Evolutionary conservation across 2,329 filamentous ascomycete genomes (phyloP), one percentile per base, ranked within the genome.

Genomic region (Ambrosiella xylebori): DNA sequence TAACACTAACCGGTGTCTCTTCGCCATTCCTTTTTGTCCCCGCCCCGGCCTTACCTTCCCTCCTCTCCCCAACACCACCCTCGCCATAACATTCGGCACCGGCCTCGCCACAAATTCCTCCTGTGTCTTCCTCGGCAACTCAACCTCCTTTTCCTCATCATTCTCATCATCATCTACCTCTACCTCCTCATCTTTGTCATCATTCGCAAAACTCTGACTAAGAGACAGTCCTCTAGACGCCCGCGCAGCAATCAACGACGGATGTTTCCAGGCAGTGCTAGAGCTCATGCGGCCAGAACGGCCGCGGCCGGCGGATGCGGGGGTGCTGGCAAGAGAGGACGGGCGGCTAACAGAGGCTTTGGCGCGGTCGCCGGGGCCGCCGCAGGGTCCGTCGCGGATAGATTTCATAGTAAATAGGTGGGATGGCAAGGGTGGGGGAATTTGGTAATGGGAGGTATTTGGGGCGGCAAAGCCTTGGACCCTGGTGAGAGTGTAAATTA

Each of bases 351-450:
- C 40, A 11, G 40, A 6, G 40, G 40, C n/a, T 41, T n/a, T 41
- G n/a, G n/a, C 17, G 37, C 13, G 9, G 8, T 27, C 12, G 11
- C 45, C 52, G 6, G 51, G 39, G 27, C 54, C 54, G 36, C 57
- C 19, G 27, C 47, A 17, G 37, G 38, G 35, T 27, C 66, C 67
- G 57, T 39, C 67, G 66, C 50, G 51, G 40, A 54, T 17, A 27
- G 36, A 3, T 12, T 36, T 56, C 44, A 41, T 59, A 15, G 15
- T 13, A 15, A 36, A 6, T 13, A 15, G 40, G 2, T 45, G 38
- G 49, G 6, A 27, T 27, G 27, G 27, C 27, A 27, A 27, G 27
- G 27, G 27, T 27, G 27, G 3, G 27, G 27, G 27, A 5, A 27
- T 27, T 27, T 27, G 27, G 27, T 27, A 27, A 27, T 27, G 27